These are phyloP conservation scores for Paramyrothecium sp. DNA, from an alignment of 2,329 filamentous ascomycete species.

Conservation along the genomic window DNA sequence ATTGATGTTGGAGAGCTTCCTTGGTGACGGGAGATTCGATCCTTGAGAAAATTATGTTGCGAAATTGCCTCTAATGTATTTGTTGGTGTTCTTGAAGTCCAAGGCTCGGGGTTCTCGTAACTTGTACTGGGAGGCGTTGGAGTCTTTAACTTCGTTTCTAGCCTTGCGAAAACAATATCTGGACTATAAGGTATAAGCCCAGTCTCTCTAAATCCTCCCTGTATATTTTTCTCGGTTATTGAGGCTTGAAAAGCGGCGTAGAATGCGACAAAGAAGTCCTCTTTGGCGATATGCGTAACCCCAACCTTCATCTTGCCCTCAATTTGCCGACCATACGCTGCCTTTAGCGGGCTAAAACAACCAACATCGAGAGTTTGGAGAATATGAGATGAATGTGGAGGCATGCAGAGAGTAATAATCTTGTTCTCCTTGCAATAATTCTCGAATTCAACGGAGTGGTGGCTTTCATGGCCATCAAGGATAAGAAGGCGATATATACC, in stretches of 20 bases:
- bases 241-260: neutral
- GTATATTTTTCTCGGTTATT: no score
- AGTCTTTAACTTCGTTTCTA: neutral
- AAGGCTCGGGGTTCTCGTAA: neutral
- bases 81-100: neutral
- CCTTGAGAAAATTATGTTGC: no score
- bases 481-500: constrained; percentile 1
- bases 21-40: no score
- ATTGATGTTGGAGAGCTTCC: no score
- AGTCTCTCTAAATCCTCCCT: no score
- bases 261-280: neutral
- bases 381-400: no score
- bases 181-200: no score
- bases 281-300: neutral
- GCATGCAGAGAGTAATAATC: no score
- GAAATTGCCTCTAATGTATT: no score
- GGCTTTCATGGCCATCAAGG: constrained; percentile 3
- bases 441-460: constrained; percentile 1
- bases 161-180: neutral
- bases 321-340: neutral
- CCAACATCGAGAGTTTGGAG: neutral
- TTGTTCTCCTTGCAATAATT: no score
- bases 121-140: neutral
- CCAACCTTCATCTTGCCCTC: neutral
- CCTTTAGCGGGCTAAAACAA: neutral